These are phyloP conservation scores for Primulina huaijiensis DNA, from an alignment of 257 asterid species.

Conservation along the genomic window DNA sequence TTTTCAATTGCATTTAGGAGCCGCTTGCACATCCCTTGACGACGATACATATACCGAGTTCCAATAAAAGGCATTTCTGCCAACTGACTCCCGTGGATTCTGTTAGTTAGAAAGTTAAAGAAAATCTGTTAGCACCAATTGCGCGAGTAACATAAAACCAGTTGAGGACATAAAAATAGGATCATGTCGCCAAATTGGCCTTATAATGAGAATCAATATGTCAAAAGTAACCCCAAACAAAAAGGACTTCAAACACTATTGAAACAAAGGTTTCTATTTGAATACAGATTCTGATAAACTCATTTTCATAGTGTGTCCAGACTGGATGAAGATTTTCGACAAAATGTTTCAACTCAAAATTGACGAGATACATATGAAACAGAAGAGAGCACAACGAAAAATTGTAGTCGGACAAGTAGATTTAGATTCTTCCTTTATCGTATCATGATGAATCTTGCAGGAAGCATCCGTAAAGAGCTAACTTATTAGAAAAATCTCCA, in stretches of 20 bases:
- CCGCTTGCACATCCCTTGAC: slow-evolving; percentile 88
- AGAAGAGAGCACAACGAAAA: slow-evolving; percentile 9
- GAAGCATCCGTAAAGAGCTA: slow-evolving; percentile 13
- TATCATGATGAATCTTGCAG: slow-evolving; percentile 18
- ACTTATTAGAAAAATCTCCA: slow-evolving; percentile 4
- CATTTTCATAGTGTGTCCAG: not conserved
- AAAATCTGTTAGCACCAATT: slow-evolving; percentile 12
- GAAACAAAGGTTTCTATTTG: slow-evolving; percentile 12
- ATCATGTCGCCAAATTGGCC: not conserved
- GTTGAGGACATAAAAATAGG: slow-evolving; percentile 7
- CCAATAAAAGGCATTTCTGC: slow-evolving; percentile 99
- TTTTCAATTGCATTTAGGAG: slow-evolving; percentile 68
- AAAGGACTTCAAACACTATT: slow-evolving; percentile 7
- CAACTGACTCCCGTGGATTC: slow-evolving; percentile 77
- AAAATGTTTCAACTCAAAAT: slow-evolving; percentile 8
- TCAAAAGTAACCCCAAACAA: slow-evolving; percentile 8
- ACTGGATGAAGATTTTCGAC: slow-evolving; percentile 22
- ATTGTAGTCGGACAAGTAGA: slow-evolving; percentile 12
- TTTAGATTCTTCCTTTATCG: slow-evolving; percentile 19
- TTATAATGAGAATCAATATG: slow-evolving; percentile 1
- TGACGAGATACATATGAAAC: not conserved
- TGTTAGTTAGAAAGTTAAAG: slow-evolving; percentile 30
- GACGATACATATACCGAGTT: slow-evolving; percentile 69
- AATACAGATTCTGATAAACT: slow-evolving; percentile 6
- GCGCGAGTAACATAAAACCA: slow-evolving; percentile 17